Evolutionary conservation across 2,329 filamentous ascomycete genomes (phyloP).

Genomic region (Phialocephala subalpina): DNA sequence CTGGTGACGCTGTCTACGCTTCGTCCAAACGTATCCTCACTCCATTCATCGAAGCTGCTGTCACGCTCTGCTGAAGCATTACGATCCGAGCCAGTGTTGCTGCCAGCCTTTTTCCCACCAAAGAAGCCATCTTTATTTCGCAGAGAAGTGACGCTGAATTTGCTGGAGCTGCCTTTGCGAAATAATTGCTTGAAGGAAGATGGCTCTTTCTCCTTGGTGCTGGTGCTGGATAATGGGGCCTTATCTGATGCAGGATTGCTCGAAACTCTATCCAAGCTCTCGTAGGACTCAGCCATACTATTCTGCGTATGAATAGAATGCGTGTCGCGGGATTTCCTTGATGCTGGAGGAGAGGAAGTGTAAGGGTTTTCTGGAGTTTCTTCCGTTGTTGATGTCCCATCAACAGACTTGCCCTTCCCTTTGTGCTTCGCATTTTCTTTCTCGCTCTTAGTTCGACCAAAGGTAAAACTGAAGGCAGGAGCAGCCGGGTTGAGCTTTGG

Average conservation of each 20-base stretch:
- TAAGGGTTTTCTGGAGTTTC: conserved; percentile 38
- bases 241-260: conserved; percentile 67
- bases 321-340: conserved; percentile 63
- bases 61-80: conserved; percentile 63
- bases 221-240: conserved; percentile 48
- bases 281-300: conserved; percentile 60
- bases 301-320: conserved; percentile 65
- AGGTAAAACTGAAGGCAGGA: conserved; percentile 78
- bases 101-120: conserved; percentile 63
- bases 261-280: conserved; percentile 57
- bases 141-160: conserved; percentile 68
- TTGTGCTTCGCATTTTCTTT: conserved; percentile 51
- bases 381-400: conserved; percentile 41
- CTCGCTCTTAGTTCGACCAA: conserved; percentile 59
- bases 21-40: conserved; percentile 57
- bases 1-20: conserved; percentile 65
- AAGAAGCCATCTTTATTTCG: conserved; percentile 62
- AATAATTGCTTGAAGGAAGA: conserved; percentile 64
- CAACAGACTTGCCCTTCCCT: conserved; percentile 49
- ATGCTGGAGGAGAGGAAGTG: conserved; percentile 55
- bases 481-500: conserved; percentile 84
- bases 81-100: conserved; percentile 61
- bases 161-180: conserved; percentile 70
- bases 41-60: conserved; percentile 62
- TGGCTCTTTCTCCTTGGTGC: conserved; percentile 52